Evolutionary conservation across 2,329 filamentous ascomycete species (phyloP).

Genomic region (Paecilomyces sp.): DNA sequence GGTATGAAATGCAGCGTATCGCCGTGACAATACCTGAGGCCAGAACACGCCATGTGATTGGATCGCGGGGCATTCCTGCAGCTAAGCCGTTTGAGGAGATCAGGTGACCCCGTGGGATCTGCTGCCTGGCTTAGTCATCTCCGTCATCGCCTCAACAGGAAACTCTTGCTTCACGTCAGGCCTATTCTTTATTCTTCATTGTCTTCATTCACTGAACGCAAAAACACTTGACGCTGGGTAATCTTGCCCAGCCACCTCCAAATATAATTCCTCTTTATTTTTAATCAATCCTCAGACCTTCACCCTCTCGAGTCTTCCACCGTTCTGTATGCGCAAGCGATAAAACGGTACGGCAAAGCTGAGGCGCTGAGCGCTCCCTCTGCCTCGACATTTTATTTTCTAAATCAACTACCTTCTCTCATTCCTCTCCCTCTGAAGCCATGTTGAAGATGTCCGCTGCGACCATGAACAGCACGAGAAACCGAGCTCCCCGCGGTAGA

Average conservation of each 20-base stretch:
- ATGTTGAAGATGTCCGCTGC: conserved; percentile 6
- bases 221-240: not conserved
- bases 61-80: not conserved
- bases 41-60: not conserved
- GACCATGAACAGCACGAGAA: conserved; percentile 22
- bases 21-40: not conserved
- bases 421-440: conserved; percentile 4
- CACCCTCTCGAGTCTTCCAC: not conserved
- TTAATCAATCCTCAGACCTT: not conserved
- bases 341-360: not conserved
- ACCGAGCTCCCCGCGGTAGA: conserved; percentile 22
- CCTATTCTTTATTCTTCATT: not conserved
- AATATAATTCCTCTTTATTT: not conserved
- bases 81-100: not conserved
- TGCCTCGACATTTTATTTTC: not conserved
- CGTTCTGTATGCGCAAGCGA: not conserved
- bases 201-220: not conserved
- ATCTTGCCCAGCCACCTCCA: not conserved
- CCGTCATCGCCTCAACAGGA: not conserved
- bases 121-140: not conserved
- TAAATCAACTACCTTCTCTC: not conserved
- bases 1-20: not conserved
- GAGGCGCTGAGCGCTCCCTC: not conserved
- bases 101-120: not conserved
- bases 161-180: not conserved